phyloP scores from a whole-genome alignment of 2,329 filamentous ascomycete genomes.

The Pseudogymnoascus sp. region DNA sequence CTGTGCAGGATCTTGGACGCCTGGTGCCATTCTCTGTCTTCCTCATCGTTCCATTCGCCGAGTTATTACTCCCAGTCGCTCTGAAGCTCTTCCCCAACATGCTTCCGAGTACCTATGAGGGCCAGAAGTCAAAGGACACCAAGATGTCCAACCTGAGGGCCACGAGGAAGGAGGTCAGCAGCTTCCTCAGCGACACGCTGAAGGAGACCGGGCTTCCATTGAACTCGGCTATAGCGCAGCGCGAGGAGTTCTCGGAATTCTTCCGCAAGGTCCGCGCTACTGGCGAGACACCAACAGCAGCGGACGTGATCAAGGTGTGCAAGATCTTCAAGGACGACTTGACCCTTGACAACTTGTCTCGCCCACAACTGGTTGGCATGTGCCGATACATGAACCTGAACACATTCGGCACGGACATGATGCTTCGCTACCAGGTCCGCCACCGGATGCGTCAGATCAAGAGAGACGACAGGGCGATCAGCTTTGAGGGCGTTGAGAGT shows the following conservation, averaged over 20 bases:
- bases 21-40: constrained; percentile 95
- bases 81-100: constrained; percentile 95
- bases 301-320: constrained; percentile 97
- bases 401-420: constrained; percentile 93
- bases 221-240: constrained; percentile 74
- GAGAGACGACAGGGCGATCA: constrained; percentile 90
- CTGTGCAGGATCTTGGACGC: constrained; percentile 85
- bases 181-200: constrained; percentile 78
- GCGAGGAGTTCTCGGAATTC: constrained; percentile 90
- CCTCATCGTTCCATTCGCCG: constrained; percentile 91
- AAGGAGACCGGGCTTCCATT: constrained; percentile 89
- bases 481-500: constrained; percentile 85
- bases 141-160: constrained; percentile 75
- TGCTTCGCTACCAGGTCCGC: constrained; percentile 93
- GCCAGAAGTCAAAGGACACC: constrained; percentile 77
- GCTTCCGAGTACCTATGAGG: constrained; percentile 94
- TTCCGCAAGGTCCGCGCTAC: constrained; percentile 93
- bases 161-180: constrained; percentile 88
- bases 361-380: constrained; percentile 93
- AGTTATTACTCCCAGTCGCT: constrained; percentile 82
- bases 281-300: constrained; percentile 76
- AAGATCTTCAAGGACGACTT: constrained; percentile 98
- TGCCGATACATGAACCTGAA: constrained; percentile 98
- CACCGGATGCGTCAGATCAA: constrained; percentile 99
- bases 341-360: constrained; percentile 91